Base-by-base conservation (phyloP, 768 basidiomycete species). In the Symmetrospora coprosmae region DNA sequence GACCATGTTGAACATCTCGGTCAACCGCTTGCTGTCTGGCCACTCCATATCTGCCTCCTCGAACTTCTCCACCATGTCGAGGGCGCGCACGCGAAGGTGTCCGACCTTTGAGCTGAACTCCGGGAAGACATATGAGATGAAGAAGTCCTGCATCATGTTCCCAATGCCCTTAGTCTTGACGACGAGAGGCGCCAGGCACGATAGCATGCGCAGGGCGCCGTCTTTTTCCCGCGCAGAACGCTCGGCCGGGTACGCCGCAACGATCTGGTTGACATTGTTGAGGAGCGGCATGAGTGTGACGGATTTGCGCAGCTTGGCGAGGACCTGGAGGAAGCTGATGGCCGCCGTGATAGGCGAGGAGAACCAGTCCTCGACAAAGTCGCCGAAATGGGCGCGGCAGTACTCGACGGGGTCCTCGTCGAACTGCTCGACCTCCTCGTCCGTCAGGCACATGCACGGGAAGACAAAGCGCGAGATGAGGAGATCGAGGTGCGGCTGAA, bases 381-480 rank as follows among this genome's bases (percentile, higher is more conserved):
- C 87, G 9, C 64, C 87, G 47, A 87, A 78, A 25, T 81, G 79
- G 33, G 81, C 75, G 5, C 87, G 80, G 55, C 88, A 74, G 68
- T 85, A 91, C 64, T 90, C 87, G 41, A 86, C 76, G 2, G 87
- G 85, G 70, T 92, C 89, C n/a, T 73, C 73, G 53, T 82, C 78
- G 86, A 87, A 91, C 4, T 84, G 74, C 40, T 81, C 77, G 66
- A 81, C 76, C 67, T 82, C 81, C 1, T 77, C 72, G 13, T 80
- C 73, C 25, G 81, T 84, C 75, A 90, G 89, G 21, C 81, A 84
- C 27, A 92, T 78, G 68, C 86, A 84, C 30, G 89, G 87, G 77
- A 89, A 91, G 19, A 85, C 81, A 66, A 89, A 88, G 35, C 76
- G 78, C 8, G 83, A 81, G n/a, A 90, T 79, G 4, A 91, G 79